Conservation (phyloP, 148 eudicot species). For the Oxyria digyna region DNA sequence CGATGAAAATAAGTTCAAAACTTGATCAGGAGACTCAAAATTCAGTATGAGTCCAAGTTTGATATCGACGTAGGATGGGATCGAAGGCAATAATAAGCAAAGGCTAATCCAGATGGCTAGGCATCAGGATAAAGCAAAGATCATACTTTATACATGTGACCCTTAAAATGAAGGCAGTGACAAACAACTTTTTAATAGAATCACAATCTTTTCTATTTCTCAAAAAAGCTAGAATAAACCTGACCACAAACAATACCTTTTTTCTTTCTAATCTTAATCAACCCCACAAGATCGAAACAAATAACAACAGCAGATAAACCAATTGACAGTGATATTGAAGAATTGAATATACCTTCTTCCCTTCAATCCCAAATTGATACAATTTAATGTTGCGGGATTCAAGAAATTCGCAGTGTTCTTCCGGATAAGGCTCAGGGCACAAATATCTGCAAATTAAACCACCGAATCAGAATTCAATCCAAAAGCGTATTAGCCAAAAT, state of each 20-base stretch:
- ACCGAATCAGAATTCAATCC: neutral
- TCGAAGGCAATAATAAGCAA: neutral
- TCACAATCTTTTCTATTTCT: neutral
- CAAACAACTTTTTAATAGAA: neutral
- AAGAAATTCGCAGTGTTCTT: conserved; percentile 48
- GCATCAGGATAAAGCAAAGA: neutral
- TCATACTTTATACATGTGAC: neutral
- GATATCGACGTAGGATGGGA: neutral
- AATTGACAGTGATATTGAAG: neutral
- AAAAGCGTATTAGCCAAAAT: neutral
- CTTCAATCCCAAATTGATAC: conserved; percentile 79
- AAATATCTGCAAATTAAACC: conserved; percentile 35
- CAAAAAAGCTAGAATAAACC: neutral
- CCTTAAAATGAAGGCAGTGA: neutral
- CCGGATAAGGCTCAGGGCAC: conserved; percentile 71
- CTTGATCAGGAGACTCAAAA: too few relatives aligned
- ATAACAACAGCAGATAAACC: neutral
- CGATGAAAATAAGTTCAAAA: too few relatives aligned
- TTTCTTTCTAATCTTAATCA: neutral
- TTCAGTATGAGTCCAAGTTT: neutral
- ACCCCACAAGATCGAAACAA: neutral
- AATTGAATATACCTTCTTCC: conserved; percentile 51
- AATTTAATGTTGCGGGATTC: conserved; percentile 37
- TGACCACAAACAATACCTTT: neutral
- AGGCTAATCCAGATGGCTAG: neutral